phyloP scores from a whole-genome alignment of 305 asterid genomes.

The Solanum aculeatissimum region DNA sequence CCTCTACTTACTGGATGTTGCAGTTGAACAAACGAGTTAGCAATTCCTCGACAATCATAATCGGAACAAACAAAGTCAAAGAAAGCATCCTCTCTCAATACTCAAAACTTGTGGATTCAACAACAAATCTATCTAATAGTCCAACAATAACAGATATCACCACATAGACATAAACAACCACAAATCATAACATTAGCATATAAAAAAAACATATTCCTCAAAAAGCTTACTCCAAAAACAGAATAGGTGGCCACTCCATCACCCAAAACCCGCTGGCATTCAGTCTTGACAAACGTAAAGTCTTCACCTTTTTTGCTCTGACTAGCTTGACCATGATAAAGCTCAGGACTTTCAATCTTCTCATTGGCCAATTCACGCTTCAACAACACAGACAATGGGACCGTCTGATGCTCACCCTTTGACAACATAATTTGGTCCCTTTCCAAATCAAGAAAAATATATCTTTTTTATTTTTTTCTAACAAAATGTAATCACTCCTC shows the following conservation, averaged over 20 bases:
- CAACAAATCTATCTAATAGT: not conserved
- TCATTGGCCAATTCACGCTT: slow-evolving; percentile 88
- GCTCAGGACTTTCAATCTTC: slow-evolving; percentile 86
- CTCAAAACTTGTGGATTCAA: not conserved
- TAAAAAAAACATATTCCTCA: not conserved
- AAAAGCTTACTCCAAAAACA: slow-evolving; percentile 64
- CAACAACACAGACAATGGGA: slow-evolving; percentile 81
- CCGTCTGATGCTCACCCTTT: slow-evolving; percentile 75
- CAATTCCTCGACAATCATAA: not conserved
- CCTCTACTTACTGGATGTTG: not conserved
- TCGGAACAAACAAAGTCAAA: not conserved
- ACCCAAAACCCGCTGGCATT: slow-evolving; percentile 75
- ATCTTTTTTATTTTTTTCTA: not conserved
- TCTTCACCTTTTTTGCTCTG: slow-evolving; percentile 98
- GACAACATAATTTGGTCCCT: slow-evolving; percentile 50
- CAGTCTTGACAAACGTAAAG: slow-evolving; percentile 72
- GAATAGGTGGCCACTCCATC: slow-evolving; percentile 86
- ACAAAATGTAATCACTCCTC: slow-evolving; percentile 11
- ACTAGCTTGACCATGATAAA: slow-evolving; percentile 64
- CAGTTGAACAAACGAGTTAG: not conserved
- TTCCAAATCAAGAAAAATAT: slow-evolving; percentile 8
- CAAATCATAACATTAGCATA: not conserved
- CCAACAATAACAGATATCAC: not conserved
- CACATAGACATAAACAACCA: not conserved
- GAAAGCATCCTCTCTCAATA: not conserved